phyloP scores from a whole-genome alignment of 2,329 filamentous ascomycete genomes.

The Fragosphaeria purpurea region DNA sequence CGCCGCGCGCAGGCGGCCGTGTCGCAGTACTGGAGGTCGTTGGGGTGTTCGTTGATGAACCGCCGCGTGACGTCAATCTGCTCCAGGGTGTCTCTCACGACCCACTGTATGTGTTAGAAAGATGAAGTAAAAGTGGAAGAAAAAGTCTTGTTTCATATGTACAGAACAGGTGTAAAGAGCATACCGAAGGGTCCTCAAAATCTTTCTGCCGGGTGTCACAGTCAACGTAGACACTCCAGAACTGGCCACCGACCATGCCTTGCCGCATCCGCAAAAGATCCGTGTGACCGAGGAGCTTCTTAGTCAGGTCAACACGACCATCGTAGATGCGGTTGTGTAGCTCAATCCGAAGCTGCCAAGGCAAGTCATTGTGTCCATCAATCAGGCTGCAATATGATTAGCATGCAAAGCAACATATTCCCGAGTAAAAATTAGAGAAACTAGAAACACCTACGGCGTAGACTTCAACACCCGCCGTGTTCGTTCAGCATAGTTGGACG shows the following conservation, averaged over 20 bases:
- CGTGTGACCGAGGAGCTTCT: slow-evolving; percentile 15
- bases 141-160: background rate
- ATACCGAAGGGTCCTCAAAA: slow-evolving; percentile 17
- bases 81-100: slow-evolving; percentile 16
- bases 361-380: slow-evolving; percentile 23
- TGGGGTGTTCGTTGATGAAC: slow-evolving; percentile 17
- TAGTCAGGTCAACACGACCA: slow-evolving; percentile 9
- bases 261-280: slow-evolving; percentile 19
- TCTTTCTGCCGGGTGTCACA: slow-evolving; percentile 16
- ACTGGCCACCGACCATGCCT: slow-evolving; percentile 21
- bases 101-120: slow-evolving; percentile 1
- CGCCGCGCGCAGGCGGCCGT: slow-evolving; percentile 16
- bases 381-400: slow-evolving; percentile 11
- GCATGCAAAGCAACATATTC: background rate
- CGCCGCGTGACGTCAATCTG: slow-evolving; percentile 24
- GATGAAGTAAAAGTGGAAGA: background rate
- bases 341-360: slow-evolving; percentile 20
- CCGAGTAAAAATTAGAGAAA: background rate
- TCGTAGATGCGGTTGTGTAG: slow-evolving; percentile 20
- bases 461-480: background rate
- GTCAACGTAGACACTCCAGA: slow-evolving; percentile 21
- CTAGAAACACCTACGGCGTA: background rate
- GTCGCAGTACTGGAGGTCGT: slow-evolving; percentile 17
- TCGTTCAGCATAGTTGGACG: background rate
- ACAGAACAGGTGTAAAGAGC: background rate